phyloP scores from a whole-genome alignment of 2,329 filamentous ascomycete species.

The Aspergillus quadrilineatus region DNA sequence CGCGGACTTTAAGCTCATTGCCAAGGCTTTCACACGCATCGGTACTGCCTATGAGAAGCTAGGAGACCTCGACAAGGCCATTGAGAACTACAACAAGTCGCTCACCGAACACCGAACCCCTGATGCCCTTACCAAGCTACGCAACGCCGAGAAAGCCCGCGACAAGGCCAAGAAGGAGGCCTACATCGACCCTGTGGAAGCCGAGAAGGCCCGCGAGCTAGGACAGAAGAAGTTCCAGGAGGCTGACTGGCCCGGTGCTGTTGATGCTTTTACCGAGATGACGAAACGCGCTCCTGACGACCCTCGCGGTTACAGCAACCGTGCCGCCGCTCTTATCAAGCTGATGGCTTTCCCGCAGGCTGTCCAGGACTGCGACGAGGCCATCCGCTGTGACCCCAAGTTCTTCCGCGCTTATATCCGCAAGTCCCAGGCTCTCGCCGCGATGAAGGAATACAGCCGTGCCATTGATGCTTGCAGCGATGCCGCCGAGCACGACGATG shows the following conservation, averaged over 20 bases:
- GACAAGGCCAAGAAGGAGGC: slow-evolving; percentile 70
- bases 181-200: slow-evolving; percentile 87
- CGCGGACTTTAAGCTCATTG: slow-evolving; percentile 96
- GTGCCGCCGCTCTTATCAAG: slow-evolving; percentile 94
- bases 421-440: slow-evolving; percentile 91
- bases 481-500: slow-evolving; percentile 73
- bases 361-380: slow-evolving; percentile 85
- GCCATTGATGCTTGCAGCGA: slow-evolving; percentile 86
- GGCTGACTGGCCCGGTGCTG: slow-evolving; percentile 89
- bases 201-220: slow-evolving; percentile 90
- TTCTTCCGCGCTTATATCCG: slow-evolving; percentile 97
- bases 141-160: slow-evolving; percentile 84
- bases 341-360: slow-evolving; percentile 93
- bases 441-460: slow-evolving; percentile 98
- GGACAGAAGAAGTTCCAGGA: slow-evolving; percentile 98
- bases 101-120: slow-evolving; percentile 96
- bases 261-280: slow-evolving; percentile 95
- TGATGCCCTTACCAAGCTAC: slow-evolving; percentile 89
- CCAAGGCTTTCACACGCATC: slow-evolving; percentile 94
- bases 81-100: slow-evolving; percentile 89
- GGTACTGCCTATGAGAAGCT: slow-evolving; percentile 90
- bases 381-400: slow-evolving; percentile 84
- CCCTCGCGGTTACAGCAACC: slow-evolving; percentile 93
- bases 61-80: slow-evolving; percentile 73
- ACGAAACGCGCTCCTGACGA: slow-evolving; percentile 92